These are phyloP conservation scores for Pilaira anomala DNA, from an alignment of 192 early-diverging fungal genomes.

Conservation along the genomic window DNA sequence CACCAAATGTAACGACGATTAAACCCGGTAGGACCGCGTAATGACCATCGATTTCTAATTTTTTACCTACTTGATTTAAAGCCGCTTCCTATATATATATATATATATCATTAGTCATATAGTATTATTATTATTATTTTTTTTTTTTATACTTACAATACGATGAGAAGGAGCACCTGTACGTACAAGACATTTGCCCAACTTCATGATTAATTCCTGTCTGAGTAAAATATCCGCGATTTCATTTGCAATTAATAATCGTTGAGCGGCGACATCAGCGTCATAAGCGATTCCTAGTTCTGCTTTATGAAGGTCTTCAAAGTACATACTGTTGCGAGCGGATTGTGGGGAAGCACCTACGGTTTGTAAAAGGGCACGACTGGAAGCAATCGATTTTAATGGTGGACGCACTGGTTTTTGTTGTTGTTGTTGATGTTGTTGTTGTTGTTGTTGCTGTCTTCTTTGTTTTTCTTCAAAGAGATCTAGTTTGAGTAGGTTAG, in stretches of 20 bases:
- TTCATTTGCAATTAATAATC: constrained; percentile 33
- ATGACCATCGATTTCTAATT: constrained; percentile 61
- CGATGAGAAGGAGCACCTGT: constrained; percentile 52
- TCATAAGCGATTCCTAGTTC: constrained; percentile 16
- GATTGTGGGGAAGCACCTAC: constrained; percentile 17
- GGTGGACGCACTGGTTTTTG: no score
- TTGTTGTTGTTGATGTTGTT: background rate
- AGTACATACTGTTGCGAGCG: constrained; percentile 19
- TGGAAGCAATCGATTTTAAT: constrained; percentile 9
- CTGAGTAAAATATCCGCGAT: constrained; percentile 43
- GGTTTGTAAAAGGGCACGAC: constrained; percentile 1
- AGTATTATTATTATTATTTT: background rate
- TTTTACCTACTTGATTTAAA: constrained; percentile 42
- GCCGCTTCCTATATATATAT: constrained; percentile 46
- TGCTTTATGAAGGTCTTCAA: constrained; percentile 22
- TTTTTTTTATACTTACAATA: constrained; percentile 38
- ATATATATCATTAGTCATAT: background rate
- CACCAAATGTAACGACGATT: constrained; percentile 72
- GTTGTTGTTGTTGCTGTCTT: background rate
- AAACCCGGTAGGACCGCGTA: constrained; percentile 68
- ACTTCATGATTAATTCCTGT: constrained; percentile 47
- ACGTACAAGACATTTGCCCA: constrained; percentile 47
- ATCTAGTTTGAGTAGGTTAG: constrained; percentile 45
- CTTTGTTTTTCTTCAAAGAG: constrained; percentile 17
- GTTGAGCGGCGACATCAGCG: constrained; percentile 16